Conservation (phyloP, 2,329 filamentous ascomycete genomes). For the Aquanectria penicillioides region DNA sequence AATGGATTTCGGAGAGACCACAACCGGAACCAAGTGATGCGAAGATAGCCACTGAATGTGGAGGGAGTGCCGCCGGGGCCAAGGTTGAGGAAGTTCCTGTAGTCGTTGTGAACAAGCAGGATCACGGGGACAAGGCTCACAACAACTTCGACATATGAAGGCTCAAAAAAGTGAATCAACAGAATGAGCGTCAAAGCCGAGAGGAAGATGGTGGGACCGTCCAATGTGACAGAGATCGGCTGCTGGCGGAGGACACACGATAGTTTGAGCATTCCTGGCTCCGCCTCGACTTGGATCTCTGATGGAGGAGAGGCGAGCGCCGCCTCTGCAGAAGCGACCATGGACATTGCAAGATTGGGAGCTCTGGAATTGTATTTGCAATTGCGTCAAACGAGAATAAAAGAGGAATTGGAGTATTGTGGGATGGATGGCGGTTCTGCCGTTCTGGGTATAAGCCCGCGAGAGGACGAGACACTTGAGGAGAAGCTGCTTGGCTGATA, state of each 20-base stretch:
- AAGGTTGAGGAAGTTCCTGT: slow-evolving; percentile 77
- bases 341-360: slow-evolving; percentile 35
- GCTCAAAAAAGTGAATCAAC: slow-evolving; percentile 62
- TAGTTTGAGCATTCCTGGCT: slow-evolving; percentile 34
- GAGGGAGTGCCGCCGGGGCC: slow-evolving; percentile 84
- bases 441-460: slow-evolving; percentile 5
- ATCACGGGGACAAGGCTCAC: slow-evolving; percentile 60
- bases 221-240: slow-evolving; percentile 63
- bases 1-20: slow-evolving; percentile 79
- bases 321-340: slow-evolving; percentile 41
- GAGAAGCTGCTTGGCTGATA: neutral
- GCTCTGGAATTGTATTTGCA: neutral
- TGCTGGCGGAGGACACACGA: slow-evolving; percentile 51
- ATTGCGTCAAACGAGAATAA: neutral
- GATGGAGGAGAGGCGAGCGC: slow-evolving; percentile 34
- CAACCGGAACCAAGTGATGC: slow-evolving; percentile 76
- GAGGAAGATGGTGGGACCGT: slow-evolving; percentile 59
- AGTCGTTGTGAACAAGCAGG: slow-evolving; percentile 74
- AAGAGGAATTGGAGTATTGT: neutral
- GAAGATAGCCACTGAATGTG: slow-evolving; percentile 77
- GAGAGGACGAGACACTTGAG: neutral
- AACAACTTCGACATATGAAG: slow-evolving; percentile 58
- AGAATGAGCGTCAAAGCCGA: slow-evolving; percentile 58
- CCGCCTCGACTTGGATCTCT: slow-evolving; percentile 32
- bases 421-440: neutral